Evolutionary conservation across 139 green algal species (phyloP), one percentile per base, ranked within the genome.

Genomic region (Haematococcus sp.): DNA sequence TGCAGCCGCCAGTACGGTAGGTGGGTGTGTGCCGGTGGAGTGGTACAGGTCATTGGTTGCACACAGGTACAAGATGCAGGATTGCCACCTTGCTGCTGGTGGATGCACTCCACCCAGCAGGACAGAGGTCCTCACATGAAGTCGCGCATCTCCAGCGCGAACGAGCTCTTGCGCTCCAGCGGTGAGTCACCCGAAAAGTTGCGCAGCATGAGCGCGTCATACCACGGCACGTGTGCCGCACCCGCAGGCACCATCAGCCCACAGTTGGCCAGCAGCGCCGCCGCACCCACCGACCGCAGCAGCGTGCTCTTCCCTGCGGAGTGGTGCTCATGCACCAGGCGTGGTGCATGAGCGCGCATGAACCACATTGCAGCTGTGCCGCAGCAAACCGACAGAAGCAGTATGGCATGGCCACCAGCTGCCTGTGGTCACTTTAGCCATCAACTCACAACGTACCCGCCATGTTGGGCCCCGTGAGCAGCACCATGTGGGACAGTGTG

Each of bases 381-480:
- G n/a, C n/a, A n/a, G n/a, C n/a, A n/a, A n/a, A n/a, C n/a, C n/a
- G n/a, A n/a, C n/a, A n/a, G n/a, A 63, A 20, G 55, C 55, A 27
- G 22, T 15, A 63, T 31, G 17, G 55, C 17, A 5, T 31, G 55
- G 55, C 20, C 5, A 20, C 15, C 17, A 25, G 27, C 17, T 31
- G 55, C 17, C 22, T 63, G 55, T 25, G 20, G 19, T 63, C 5
- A 63, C 22, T 13, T 43, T 68, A n/a, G n/a, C n/a, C n/a, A n/a
- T n/a, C n/a, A n/a, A n/a, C n/a, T n/a, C n/a, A n/a, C n/a, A n/a
- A 25, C 79, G 9, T 71, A 89, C 84, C 85, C 25, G 89, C 94
- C 90, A 96, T 97, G 80, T 98, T 98, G 32, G 93, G 91, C 1
- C 93, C 93, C 7, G 92, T 97, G 17, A 98, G 85, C 58, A 97